Evolutionary conservation across 257 asterid species (phyloP).

Genomic region (Solanum infundibuliforme): DNA sequence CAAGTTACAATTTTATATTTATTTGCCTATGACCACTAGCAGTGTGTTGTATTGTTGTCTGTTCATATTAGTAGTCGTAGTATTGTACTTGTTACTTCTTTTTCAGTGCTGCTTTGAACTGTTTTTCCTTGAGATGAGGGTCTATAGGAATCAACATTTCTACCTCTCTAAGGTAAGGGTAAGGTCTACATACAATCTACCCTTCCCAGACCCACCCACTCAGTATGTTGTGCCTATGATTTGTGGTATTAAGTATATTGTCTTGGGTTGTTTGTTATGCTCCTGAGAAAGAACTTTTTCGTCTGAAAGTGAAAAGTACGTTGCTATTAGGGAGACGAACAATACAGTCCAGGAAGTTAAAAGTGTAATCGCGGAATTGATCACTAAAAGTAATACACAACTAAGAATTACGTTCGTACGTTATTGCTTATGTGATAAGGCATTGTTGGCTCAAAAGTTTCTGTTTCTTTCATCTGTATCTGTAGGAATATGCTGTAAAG

Average conservation of each 20-base stretch:
- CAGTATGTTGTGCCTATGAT: not conserved
- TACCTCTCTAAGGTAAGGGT: not conserved
- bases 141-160: not conserved
- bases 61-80: not conserved
- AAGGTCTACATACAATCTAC: not conserved
- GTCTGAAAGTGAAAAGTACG: not conserved
- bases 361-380: not conserved
- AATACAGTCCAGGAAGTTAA: not conserved
- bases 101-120: not conserved
- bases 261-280: not conserved
- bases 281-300: not conserved
- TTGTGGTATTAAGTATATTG: not conserved
- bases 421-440: not conserved
- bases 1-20: not conserved
- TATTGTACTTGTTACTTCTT: not conserved
- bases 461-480: not conserved
- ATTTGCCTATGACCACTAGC: not conserved
- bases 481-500: constrained; percentile 28
- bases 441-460: constrained; percentile 1
- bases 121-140: not conserved
- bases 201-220: not conserved
- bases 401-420: not conserved
- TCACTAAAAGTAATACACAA: not conserved
- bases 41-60: not conserved
- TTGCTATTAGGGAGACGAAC: not conserved